Evolutionary conservation across 1,139 yeast genomes (phyloP), one percentile per base, ranked within the genome.

Genomic region (Diutina pseudorugosa): DNA sequence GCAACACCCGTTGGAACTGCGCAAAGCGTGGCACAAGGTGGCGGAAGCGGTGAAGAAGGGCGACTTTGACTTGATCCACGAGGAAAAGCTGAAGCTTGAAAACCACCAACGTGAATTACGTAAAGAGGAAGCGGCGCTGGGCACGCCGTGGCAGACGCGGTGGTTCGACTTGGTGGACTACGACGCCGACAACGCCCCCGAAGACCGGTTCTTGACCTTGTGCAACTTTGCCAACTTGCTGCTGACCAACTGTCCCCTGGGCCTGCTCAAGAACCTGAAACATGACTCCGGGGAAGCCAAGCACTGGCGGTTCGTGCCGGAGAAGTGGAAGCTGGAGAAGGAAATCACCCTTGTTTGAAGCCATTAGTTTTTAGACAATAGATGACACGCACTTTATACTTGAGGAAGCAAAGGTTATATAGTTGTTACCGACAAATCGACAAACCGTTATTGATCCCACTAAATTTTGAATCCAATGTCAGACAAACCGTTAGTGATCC

Each of bases 11-110:
- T 74, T 88, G 59, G 97, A 91, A 69, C 75, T 87, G 53, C 82
- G 96, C 69, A 78, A 72, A 58, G 96, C 96, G 18, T 91, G 98
- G 98, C 60, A 62, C 45, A 78, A 82, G 60, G 97, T 91, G 41
- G 95, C 96, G 1, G 88, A 77, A n/a, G 97, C 97, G 16, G 85
- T 89, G 59, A 79, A 75, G 56, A 67, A 71, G 48, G 84, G 91
- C 47, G 85, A 90, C 65, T 87, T 77, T 65, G 89, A 87, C 59
- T 67, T 76, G 58, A 88, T 90, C 60, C 82, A 83, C 61, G 70
- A 71, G 57, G 90, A 85, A 62, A 91, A 91, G 73, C 74, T 89
- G 16, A 71, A 73, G 64, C 77, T 91, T 60, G 98, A 91, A 70
- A 85, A 85, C 63, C 77, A 73, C 43, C 96, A 91, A 72, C 82